phyloP scores from a whole-genome alignment of 2,329 filamentous ascomycete species.

The Hymenoscyphus infarciens region DNA sequence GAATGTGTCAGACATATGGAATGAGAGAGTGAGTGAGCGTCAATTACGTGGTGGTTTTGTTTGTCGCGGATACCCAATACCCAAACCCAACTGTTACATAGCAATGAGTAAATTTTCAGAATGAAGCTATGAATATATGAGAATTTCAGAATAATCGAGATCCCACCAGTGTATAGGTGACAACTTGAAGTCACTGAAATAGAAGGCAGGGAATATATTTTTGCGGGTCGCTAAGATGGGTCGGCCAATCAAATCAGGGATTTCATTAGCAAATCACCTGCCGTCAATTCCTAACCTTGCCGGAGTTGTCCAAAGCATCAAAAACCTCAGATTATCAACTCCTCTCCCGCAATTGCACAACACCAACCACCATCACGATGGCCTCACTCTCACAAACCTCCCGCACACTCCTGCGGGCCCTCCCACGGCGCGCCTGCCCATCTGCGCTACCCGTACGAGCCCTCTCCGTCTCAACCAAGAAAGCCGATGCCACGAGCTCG shows the following conservation, averaged over 20 bases:
- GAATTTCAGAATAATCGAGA: no score
- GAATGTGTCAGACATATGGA: background rate
- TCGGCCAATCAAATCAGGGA: background rate
- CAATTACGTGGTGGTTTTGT: background rate
- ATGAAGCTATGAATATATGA: no score
- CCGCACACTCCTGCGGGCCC: slow-evolving; percentile 63
- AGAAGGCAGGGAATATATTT: background rate
- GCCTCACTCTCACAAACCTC: slow-evolving; percentile 66
- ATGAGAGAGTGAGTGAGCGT: background rate
- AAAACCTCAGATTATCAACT: slow-evolving; percentile 18
- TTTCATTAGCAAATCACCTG: slow-evolving; percentile 6
- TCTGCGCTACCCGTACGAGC: slow-evolving; percentile 47
- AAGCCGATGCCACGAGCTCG: slow-evolving; percentile 36
- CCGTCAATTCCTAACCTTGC: slow-evolving; percentile 14
- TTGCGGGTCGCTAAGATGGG: background rate
- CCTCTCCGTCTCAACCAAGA: slow-evolving; percentile 46
- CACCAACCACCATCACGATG: slow-evolving; percentile 44
- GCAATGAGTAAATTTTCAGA: background rate
- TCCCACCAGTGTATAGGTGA: no score
- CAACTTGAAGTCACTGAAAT: no score
- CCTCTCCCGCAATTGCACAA: slow-evolving; percentile 20
- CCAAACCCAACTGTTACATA: background rate
- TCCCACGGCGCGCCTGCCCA: slow-evolving; percentile 38
- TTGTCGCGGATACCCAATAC: slow-evolving; percentile 2
- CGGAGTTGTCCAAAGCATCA: slow-evolving; percentile 10